Base-by-base conservation (phyloP, 306 rosid species). In the Malus sylvestris region DNA sequence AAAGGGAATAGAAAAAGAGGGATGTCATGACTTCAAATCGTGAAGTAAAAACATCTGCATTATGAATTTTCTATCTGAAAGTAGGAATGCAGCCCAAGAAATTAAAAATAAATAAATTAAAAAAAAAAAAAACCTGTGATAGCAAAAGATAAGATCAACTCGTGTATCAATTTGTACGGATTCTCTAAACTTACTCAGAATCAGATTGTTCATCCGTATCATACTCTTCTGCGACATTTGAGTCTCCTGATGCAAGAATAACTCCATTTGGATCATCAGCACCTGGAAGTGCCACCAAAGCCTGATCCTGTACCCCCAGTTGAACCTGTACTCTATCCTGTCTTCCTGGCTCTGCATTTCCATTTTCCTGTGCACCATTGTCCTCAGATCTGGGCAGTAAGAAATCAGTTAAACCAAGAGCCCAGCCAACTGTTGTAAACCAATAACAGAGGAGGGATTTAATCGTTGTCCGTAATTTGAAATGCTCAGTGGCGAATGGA, bases 381-480 rank as follows among this genome's bases (percentile, higher is more conserved):
- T 92, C 99, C 32, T 92, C 97, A 66, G 96, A 93, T 76, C 89
- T 77, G 70, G 99, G 98, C 75, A 96, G 88, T 83, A 96, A 84
- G 87, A 89, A 96, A 75, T 91, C 94, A 4, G 90, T 89, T 84
- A 96, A 86, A 77, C 97, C 96, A 80, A 96, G 99, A 52, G 96
- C 97, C 99, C 99, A 96, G 77, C 99, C 98, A 72, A 96, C 93
- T 30, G 83, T 96, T n/a, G 90, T 89, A 82, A 96, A 92, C 99
- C 99, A 96, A 84, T 84, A 88, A 53, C 91, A 93, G 44, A 96
- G 92, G 71, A 91, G 85, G 75, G 97, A 91, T 87, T 96, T 96
- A 40, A 96, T 91, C 38, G 99, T 89, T 82, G 99, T 88, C 83
- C 99, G 82, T 84, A 96, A 83, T 84, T 89, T 96, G 82, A 96